Conservation (phyloP, 441 rosid species). For the Flueggea neowawraea region DNA sequence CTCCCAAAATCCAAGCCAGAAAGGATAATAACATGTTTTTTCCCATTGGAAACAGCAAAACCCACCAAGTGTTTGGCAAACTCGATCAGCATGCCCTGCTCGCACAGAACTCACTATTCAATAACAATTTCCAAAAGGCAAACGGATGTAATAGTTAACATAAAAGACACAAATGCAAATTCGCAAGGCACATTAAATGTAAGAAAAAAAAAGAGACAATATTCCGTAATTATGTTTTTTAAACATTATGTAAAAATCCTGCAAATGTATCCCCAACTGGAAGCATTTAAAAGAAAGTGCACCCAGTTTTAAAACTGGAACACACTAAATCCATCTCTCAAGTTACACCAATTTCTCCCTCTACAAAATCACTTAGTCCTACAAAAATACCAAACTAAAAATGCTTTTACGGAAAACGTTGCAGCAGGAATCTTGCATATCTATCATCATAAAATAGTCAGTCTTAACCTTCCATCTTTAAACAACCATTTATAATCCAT, state of each 20-base stretch:
- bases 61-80: conserved; percentile 75
- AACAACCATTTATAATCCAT: background rate
- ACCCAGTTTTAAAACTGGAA: background rate
- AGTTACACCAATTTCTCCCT: background rate
- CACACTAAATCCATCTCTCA: background rate
- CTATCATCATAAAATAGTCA: too few species aligned
- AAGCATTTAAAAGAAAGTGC: background rate
- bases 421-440: too few species aligned
- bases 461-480: background rate
- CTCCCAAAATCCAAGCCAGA: conserved; percentile 90
- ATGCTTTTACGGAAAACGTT: background rate
- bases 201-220: too few species aligned
- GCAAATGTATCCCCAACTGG: background rate
- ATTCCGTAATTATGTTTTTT: too few species aligned
- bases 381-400: background rate
- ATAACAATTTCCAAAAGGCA: background rate
- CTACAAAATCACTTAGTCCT: background rate
- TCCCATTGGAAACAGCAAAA: conserved; percentile 76
- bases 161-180: background rate
- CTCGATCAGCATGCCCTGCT: conserved; percentile 76
- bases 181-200: too few species aligned
- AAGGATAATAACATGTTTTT: conserved; percentile 63
- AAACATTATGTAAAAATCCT: too few species aligned
- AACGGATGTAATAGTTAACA: background rate
- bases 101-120: background rate